Conservation (phyloP, 495 filamentous ascomycete species). For the Neurospora sp. region DNA sequence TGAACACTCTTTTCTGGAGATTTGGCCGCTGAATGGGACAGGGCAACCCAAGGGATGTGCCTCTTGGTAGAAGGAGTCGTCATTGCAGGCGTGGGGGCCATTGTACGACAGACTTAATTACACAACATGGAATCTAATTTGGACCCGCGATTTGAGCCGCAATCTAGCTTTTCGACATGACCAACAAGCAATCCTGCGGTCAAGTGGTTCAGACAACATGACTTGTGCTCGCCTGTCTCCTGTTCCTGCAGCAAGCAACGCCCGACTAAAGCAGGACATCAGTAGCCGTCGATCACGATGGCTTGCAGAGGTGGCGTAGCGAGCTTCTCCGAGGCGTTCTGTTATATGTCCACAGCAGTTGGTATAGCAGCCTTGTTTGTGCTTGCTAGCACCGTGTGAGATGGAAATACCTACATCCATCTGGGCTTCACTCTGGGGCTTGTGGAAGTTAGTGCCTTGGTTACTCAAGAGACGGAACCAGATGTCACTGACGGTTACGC, state of each 20-base stretch:
- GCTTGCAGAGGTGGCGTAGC: not conserved
- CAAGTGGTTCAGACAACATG: not conserved
- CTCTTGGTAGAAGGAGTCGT: not conserved
- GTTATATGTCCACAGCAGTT: not conserved
- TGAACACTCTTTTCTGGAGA: not conserved
- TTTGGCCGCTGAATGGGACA: not conserved
- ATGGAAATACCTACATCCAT: not conserved
- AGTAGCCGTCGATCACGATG: not conserved
- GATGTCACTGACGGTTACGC: conserved; percentile 14
- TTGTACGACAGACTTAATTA: not conserved
- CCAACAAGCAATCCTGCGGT: not conserved
- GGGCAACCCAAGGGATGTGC: not conserved
- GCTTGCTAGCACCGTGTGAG: not conserved
- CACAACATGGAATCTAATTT: not conserved
- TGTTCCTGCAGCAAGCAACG: conserved; percentile 13
- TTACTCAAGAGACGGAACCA: not conserved
- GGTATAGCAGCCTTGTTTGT: not conserved
- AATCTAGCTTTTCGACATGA: not conserved
- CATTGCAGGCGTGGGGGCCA: not conserved
- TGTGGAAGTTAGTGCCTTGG: not conserved
- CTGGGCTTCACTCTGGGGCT: not conserved
- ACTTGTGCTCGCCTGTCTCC: conserved; percentile 1
- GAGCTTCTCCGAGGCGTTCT: not conserved
- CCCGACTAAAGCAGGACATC: not conserved
- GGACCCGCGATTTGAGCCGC: not conserved